These are phyloP conservation scores for Calonectria naviculata DNA, from an alignment of 2,329 filamentous ascomycete genomes.

Conservation along the genomic window DNA sequence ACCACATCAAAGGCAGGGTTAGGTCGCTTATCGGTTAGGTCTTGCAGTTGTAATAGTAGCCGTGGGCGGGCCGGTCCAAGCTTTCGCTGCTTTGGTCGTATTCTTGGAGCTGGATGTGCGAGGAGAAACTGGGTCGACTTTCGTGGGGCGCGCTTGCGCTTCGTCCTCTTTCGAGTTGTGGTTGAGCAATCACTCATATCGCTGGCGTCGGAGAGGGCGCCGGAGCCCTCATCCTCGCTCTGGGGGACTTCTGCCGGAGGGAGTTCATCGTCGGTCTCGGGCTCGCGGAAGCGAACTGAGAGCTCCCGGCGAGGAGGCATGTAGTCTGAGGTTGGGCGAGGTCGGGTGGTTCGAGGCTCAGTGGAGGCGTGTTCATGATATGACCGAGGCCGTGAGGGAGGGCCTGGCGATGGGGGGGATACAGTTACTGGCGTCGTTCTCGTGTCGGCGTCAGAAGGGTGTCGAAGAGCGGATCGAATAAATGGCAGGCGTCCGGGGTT, in stretches of 20 bases:
- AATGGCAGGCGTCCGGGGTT: constrained; percentile 51
- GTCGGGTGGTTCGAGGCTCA: constrained; percentile 35
- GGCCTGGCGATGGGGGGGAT: constrained; percentile 18
- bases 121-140: constrained; percentile 74
- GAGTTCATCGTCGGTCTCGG: constrained; percentile 44
- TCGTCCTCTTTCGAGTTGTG: constrained; percentile 48
- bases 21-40: constrained; percentile 70
- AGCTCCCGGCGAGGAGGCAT: constrained; percentile 52
- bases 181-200: constrained; percentile 59
- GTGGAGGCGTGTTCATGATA: constrained; percentile 39
- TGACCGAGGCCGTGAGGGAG: constrained; percentile 33
- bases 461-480: constrained; percentile 55
- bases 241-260: constrained; percentile 28
- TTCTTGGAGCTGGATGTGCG: constrained; percentile 73
- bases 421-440: constrained; percentile 25
- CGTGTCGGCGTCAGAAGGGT: constrained; percentile 44
- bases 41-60: constrained; percentile 78
- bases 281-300: constrained; percentile 59
- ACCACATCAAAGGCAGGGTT: constrained; percentile 79
- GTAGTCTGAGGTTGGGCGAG: constrained; percentile 51
- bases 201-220: constrained; percentile 55
- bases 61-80: constrained; percentile 75
- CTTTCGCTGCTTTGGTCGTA: constrained; percentile 71
- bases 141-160: constrained; percentile 58
- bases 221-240: constrained; percentile 62